Percentiles rank a stretch among this genome's conserved stretches.
These are phyloP conservation scores for Xerocomus potaroensis DNA, from an alignment of 768 basidiomycete species.

Conservation along the genomic window DNA sequence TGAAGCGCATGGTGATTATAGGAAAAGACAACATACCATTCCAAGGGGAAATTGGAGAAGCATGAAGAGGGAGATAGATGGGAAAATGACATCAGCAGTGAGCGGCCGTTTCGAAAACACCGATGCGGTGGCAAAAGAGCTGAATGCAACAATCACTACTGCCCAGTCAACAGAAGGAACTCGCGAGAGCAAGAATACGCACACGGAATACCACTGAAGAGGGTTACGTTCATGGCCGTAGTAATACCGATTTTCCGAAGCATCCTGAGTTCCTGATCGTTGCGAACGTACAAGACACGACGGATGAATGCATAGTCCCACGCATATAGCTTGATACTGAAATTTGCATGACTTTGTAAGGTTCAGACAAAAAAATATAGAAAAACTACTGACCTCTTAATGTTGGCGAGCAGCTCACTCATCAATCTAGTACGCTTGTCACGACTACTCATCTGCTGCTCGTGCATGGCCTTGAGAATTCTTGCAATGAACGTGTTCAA, in stretches of 20 bases:
- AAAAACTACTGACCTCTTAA: constrained; percentile 69
- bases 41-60: constrained; percentile 81
- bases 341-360: not conserved
- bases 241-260: constrained; percentile 77
- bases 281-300: constrained; percentile 73
- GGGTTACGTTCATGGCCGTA: constrained; percentile 56
- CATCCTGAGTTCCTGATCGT: constrained; percentile 78
- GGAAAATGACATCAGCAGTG: constrained; percentile 91
- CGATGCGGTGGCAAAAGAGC: constrained; percentile 75
- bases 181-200: constrained; percentile 3
- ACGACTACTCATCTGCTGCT: constrained; percentile 90
- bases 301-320: constrained; percentile 92
- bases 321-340: constrained; percentile 83
- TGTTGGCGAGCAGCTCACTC: constrained; percentile 92
- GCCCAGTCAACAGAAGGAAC: not conserved
- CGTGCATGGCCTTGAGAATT: constrained; percentile 70
- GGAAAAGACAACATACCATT: constrained; percentile 48
- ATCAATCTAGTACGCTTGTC: constrained; percentile 81
- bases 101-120: constrained; percentile 58
- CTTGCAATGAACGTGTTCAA: constrained; percentile 70
- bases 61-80: constrained; percentile 89
- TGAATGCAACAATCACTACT: constrained; percentile 69
- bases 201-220: constrained; percentile 69
- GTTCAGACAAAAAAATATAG: no score
- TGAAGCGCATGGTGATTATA: not conserved